Evolutionary conservation across 805 yeast species (phyloP), one percentile per base, ranked within the genome.

Genomic region (Nakazawaea sp.): DNA sequence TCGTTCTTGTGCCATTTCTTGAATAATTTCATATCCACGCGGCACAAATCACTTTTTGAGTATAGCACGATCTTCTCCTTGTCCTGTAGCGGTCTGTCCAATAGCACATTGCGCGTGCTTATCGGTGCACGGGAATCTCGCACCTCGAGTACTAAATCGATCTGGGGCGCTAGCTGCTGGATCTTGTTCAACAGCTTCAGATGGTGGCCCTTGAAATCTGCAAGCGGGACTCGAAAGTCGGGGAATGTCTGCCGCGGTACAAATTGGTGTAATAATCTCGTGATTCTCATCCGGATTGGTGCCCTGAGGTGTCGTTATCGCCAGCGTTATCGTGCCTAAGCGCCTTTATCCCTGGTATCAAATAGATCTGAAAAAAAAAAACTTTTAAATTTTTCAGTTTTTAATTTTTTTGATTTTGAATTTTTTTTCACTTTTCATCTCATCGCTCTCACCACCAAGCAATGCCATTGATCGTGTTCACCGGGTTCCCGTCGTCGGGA

Each of bases 141-240:
- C 7, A 92, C 71, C 51, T 92, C 98, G 5, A 90, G 57, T 2
- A 92, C 72, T 32, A 87, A 56, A 52, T 90, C 95, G 13, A 88
- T 66, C 47, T 85, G 89, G 3, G 92, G 88, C 2, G 90, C 75
- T 21, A 86, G 54, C 26, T 71, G 74, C 11, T 76, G 69, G 62
- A 89, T 75, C 43, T 62, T 70, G 32, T 75, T 70, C 20, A 90
- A 62, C 0, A 96, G 95, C 43, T 76, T 78, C 43, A 77, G 75
- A 49, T 90, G 97, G 53, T 89, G 97, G 10, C 97, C 96, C 48
- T 86, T 86, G 60, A 87, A 87, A 55, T 84, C 88, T 1, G 92
- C 77, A 16, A 81, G 58, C 1, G 78, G 66, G 11, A 88, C 72
- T 35, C 75, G 74, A 53, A 82, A 82, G 11, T 70, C 66, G 1